Base-by-base conservation (phyloP, 352 stramenopile genomes). In the Phytopythium litorale region DNA sequence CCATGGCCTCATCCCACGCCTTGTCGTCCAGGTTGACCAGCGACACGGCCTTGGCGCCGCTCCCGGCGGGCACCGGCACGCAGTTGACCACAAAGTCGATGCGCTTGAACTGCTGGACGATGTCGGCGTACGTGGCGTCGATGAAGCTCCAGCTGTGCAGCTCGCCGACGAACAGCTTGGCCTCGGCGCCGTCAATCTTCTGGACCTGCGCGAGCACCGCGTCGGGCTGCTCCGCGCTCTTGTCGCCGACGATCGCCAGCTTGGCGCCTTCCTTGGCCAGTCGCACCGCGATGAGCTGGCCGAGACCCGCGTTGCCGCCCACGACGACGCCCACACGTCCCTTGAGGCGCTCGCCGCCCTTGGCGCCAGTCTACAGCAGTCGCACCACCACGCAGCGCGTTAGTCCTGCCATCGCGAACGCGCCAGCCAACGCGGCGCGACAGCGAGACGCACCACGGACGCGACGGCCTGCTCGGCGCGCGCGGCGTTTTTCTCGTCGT, bases 1-100 rank as follows among this genome's bases (percentile, higher is more conserved):
- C 79, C 65, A 91, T 74, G 38, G 77, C 72, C 58, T 77, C 71
- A 52, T 89, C 79, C 79, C 79, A 88, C 23, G 70, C 68, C 1
- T 72, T 64, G 37, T 71, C 68, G 15, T 85, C 68, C 32, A 78
- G 57, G 25, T 88, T 74, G 23, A 75, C 68, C 16, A 88, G 63
- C 42, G 66, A 28, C 11, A 37, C 75, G 7, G 68, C 63, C 65
- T 82, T 81, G 42, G 67, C 67, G 0, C 62, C 71, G 42, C 63
- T 69, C 9, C 65, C 65, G 18, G 66, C 66, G 6, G 69, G 72
- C 2, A 67, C 49, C 0, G 78, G 73, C 13, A 89, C 63, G 54
- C 79, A 91, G 66, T 91, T 89, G 58, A 89, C 78, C 18, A 89
- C 78, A 72, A 91, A 91, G 67, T 89, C 81, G 28, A 89, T 78